Conservation (phyloP, 2,329 filamentous ascomycete species). For the Fusarium euwallaceae region DNA sequence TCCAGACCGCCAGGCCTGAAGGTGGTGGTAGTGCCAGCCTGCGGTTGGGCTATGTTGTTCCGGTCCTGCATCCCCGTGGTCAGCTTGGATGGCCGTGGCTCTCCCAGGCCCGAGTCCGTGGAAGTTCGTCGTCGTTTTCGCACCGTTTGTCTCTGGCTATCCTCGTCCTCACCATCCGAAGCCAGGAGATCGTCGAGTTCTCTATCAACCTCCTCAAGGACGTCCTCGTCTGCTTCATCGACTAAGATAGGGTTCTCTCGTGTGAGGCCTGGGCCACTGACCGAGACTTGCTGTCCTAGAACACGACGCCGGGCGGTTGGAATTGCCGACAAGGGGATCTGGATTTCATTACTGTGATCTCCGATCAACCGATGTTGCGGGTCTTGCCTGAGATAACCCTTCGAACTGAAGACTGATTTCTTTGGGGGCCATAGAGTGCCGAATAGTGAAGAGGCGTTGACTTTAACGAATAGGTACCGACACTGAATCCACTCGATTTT, state of each 20-base stretch:
- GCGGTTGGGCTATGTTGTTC: background rate
- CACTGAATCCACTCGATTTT: constrained; percentile 91
- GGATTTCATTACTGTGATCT: background rate
- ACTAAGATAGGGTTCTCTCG: constrained; percentile 15
- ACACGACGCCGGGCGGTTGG: constrained; percentile 36
- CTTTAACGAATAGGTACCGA: constrained; percentile 78
- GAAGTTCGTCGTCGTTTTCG: constrained; percentile 40
- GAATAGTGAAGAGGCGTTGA: constrained; percentile 24
- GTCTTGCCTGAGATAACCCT: constrained; percentile 48
- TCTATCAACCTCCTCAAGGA: constrained; percentile 7
- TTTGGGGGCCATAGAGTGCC: constrained; percentile 23
- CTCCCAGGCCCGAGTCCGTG: constrained; percentile 37
- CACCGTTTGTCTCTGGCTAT: constrained; percentile 9
- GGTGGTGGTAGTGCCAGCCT: constrained; percentile 43
- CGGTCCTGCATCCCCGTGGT: constrained; percentile 30
- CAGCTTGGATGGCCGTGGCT: constrained; percentile 28
- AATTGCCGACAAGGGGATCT: constrained; percentile 48
- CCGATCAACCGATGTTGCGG: constrained; percentile 29
- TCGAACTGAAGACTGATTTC: background rate
- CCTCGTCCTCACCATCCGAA: constrained; percentile 34
- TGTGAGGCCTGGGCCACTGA: background rate
- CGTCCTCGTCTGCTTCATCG: constrained; percentile 8
- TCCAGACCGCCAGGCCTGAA: constrained; percentile 79
- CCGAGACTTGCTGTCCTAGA: background rate
- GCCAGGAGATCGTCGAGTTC: constrained; percentile 41